Percentiles rank a stretch among this genome's conserved stretches.
These are phyloP conservation scores for Sporothrix curviconia DNA, from an alignment of 2,329 filamentous ascomycete species.

Conservation along the genomic window DNA sequence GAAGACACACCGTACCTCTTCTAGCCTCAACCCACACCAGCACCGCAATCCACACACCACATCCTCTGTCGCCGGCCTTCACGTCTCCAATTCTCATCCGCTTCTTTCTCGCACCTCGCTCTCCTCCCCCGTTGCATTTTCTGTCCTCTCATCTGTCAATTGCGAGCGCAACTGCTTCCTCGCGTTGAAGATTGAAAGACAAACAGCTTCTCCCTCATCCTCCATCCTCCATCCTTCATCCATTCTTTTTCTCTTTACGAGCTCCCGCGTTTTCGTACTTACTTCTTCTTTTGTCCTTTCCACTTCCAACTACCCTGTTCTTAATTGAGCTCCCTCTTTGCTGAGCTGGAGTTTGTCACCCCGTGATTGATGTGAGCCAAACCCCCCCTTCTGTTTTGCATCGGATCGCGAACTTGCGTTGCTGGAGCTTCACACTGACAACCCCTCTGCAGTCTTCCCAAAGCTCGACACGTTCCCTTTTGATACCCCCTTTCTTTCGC, in stretches of 20 bases:
- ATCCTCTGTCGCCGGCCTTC: slow-evolving; percentile 26
- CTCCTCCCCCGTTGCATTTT: background rate
- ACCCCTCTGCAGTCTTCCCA: no score
- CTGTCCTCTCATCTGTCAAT: background rate
- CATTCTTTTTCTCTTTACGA: background rate
- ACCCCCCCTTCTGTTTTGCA: background rate
- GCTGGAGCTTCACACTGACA: no score
- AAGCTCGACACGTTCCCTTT: slow-evolving; percentile 9
- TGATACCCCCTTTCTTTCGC: slow-evolving; percentile 31
- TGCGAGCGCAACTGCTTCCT: background rate
- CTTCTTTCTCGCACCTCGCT: background rate
- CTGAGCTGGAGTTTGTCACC: slow-evolving; percentile 19
- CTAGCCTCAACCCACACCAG: background rate
- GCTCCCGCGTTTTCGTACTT: no score
- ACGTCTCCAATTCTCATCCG: slow-evolving; percentile 14
- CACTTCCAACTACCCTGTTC: background rate
- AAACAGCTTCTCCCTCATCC: background rate
- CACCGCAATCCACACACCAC: background rate
- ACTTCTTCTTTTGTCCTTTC: background rate
- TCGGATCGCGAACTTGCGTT: background rate
- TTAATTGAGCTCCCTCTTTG: slow-evolving; percentile 20
- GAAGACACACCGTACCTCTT: background rate
- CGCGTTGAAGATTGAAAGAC: background rate
- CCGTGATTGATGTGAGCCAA: slow-evolving; percentile 12
- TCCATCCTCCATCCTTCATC: background rate